Percentiles rank a stretch among this genome's conserved stretches.
Evolutionary conservation across 768 basidiomycete genomes (phyloP).

Genomic region (Mycena vitilis): DNA sequence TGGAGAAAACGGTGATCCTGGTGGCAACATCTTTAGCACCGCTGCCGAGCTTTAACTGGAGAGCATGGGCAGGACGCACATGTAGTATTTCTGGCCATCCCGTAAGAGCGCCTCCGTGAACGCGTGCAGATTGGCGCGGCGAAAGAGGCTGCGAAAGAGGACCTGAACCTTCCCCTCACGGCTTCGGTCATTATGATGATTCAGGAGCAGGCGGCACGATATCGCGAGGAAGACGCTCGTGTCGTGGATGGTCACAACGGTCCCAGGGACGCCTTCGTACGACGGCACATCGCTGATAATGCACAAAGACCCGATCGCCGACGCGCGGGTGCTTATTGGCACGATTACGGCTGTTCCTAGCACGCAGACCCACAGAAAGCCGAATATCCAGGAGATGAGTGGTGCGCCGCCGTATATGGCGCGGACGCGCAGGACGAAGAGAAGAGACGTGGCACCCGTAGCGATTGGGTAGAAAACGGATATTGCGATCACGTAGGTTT

Average conservation of each 20-base stretch:
- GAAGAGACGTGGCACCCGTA: slow-evolving; percentile 38
- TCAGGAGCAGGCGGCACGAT: not conserved
- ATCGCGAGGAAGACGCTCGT: not conserved
- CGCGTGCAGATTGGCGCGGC: not conserved
- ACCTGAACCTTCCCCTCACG: not conserved
- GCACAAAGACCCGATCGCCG: not conserved
- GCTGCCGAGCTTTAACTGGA: not conserved
- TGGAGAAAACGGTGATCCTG: not conserved
- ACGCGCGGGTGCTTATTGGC: not conserved
- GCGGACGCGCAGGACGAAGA: slow-evolving; percentile 45
- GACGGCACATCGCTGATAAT: not conserved
- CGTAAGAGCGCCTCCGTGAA: not conserved
- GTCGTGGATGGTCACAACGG: not conserved
- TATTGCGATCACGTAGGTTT: not conserved
- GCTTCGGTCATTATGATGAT: not conserved
- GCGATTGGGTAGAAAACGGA: slow-evolving; percentile 36
- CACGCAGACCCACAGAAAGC: slow-evolving; percentile 46
- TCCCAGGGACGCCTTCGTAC: not conserved
- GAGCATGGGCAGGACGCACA: not conserved
- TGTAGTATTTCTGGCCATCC: not conserved
- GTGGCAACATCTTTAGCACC: not conserved
- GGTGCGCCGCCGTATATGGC: slow-evolving; percentile 41
- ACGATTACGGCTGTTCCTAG: slow-evolving; percentile 42
- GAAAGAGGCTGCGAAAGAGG: not conserved
- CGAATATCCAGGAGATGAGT: slow-evolving; percentile 40